phyloP scores from a whole-genome alignment of 345 rosid genomes.

The Psidium friedrichsthalianum region DNA sequence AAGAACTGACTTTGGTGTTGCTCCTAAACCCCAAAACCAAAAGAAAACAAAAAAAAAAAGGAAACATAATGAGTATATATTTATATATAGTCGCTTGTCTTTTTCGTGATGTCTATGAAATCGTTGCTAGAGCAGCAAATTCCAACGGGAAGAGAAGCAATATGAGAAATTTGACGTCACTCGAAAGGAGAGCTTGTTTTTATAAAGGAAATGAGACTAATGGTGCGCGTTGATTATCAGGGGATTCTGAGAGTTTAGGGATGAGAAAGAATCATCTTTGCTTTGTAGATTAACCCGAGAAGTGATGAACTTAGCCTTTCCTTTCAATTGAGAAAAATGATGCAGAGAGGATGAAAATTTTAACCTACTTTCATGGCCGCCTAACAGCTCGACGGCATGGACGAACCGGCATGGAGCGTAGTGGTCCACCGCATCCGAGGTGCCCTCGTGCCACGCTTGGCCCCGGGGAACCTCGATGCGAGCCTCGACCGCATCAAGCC shows the following conservation, averaged over 20 bases:
- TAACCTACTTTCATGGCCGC: constrained; percentile 94
- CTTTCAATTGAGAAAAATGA: neutral
- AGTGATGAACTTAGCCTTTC: neutral
- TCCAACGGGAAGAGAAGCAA: neutral
- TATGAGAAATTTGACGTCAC: neutral
- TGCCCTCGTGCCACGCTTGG: constrained; percentile 45
- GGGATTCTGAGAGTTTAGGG: neutral
- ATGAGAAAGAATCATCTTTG: neutral
- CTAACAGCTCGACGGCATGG: constrained; percentile 93
- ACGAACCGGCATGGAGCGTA: constrained; percentile 96
- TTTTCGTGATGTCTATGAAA: neutral
- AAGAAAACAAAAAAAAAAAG: neutral
- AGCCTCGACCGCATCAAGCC: constrained; percentile 41
- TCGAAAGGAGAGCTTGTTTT: neutral
- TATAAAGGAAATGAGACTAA: neutral
- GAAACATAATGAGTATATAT: neutral
- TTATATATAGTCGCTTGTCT: neutral
- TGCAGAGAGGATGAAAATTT: neutral
- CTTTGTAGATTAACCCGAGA: neutral
- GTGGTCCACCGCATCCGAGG: constrained; percentile 98
- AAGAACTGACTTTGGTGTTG: constrained; percentile 96
- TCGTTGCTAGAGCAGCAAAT: neutral
- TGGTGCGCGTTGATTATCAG: neutral
- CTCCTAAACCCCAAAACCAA: constrained; percentile 36
- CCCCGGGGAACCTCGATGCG: constrained; percentile 53